A percentile compares a stretch with the other conserved stretches of the same genome.
phyloP scores from a whole-genome alignment of 768 basidiomycete genomes.

The Suillus luteus region DNA sequence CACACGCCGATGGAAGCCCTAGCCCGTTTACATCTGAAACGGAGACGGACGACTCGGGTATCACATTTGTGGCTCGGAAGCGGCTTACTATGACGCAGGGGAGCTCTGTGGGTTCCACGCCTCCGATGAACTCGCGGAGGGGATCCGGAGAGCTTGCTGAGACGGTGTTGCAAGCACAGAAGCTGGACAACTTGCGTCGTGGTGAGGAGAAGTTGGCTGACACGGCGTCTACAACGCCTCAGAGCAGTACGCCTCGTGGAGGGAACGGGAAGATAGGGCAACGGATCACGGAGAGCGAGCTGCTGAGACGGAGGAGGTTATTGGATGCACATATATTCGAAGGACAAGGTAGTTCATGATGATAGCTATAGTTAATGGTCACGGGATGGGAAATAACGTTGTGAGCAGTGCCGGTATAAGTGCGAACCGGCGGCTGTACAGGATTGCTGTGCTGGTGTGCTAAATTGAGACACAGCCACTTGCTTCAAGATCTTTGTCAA shows the following conservation, averaged over 20 bases:
- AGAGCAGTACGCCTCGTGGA: conserved; percentile 33
- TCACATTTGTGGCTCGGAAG: conserved; percentile 71
- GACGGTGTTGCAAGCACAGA: conserved; percentile 19
- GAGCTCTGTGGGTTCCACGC: conserved; percentile 27
- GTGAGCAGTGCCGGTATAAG: not conserved
- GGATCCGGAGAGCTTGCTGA: conserved; percentile 25
- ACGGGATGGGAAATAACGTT: not conserved
- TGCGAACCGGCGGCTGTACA: not conserved
- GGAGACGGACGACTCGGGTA: conserved; percentile 68
- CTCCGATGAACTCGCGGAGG: conserved; percentile 21
- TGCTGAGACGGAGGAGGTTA: conserved; percentile 77
- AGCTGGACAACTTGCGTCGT: not conserved
- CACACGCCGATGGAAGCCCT: conserved; percentile 18
- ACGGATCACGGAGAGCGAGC: conserved; percentile 74
- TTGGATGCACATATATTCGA: conserved; percentile 71
- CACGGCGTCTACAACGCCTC: conserved; percentile 2
- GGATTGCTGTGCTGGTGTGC: conserved; percentile 35
- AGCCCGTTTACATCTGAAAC: conserved; percentile 49
- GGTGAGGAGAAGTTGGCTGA: not conserved
- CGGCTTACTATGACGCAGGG: conserved; percentile 26
- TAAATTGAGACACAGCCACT: conserved; percentile 39
- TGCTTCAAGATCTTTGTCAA: conserved; percentile 18
- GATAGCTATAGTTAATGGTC: not conserved
- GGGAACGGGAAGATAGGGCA: conserved; percentile 54
- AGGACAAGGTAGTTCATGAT: conserved; percentile 10